Conservation (phyloP, 140 eudicot species). For the Flaveria floridana region DNA sequence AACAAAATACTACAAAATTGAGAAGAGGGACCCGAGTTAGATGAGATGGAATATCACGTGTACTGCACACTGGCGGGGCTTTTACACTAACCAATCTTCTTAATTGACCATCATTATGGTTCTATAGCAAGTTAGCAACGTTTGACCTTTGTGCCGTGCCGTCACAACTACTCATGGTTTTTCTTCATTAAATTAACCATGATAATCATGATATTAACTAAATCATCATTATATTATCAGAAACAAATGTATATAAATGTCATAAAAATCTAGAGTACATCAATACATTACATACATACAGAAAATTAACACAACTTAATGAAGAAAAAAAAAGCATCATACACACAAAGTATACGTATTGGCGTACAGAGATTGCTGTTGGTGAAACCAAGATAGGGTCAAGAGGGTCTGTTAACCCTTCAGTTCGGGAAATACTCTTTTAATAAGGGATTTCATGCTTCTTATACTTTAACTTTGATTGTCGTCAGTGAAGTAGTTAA, state of each 20-base stretch:
- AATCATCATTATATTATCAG: not conserved
- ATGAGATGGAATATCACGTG: conserved; percentile 39
- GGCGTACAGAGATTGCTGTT: not conserved
- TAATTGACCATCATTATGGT: conserved; percentile 38
- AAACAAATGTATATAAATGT: conserved; percentile 9
- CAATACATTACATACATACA: conserved; percentile 34
- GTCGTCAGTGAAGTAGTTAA: not conserved
- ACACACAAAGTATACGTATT: conserved; percentile 32
- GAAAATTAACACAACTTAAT: conserved; percentile 23
- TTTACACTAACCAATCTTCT: conserved; percentile 41
- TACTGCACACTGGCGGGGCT: conserved; percentile 43
- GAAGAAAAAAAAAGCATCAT: conserved; percentile 11
- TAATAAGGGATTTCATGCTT: not conserved
- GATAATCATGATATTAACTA: conserved; percentile 2
- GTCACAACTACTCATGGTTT: conserved; percentile 63
- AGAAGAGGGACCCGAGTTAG: not conserved
- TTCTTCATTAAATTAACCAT: conserved; percentile 3
- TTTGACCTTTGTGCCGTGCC: conserved; percentile 59
- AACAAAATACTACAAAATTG: not conserved
- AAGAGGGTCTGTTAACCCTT: not conserved
- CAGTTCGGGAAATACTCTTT: not conserved
- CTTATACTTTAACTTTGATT: not conserved
- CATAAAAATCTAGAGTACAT: conserved; percentile 26
- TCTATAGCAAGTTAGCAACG: conserved; percentile 33
- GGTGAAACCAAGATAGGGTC: not conserved